phyloP scores from a whole-genome alignment of 306 rosid genomes.

The Lathyrus oleraceus region DNA sequence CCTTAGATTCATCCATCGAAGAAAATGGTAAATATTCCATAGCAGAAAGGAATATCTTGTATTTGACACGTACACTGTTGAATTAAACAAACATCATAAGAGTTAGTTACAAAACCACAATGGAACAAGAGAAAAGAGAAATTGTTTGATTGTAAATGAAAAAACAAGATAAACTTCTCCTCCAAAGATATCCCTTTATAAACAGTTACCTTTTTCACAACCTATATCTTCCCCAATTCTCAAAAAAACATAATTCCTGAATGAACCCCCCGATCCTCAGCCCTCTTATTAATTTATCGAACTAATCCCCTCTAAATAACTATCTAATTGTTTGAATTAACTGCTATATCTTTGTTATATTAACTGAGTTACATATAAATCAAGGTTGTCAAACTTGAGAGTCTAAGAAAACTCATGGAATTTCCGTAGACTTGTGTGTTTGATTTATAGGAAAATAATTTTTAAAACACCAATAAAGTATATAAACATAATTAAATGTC shows the following conservation, averaged over 20 bases:
- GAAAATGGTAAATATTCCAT: slow-evolving; percentile 93
- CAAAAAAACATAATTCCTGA: slow-evolving; percentile 7
- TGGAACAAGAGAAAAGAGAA: slow-evolving; percentile 7
- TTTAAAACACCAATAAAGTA: not conserved
- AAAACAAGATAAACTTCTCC: slow-evolving; percentile 10
- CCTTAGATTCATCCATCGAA: slow-evolving; percentile 65
- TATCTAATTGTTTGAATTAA: slow-evolving; percentile 15
- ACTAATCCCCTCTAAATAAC: slow-evolving; percentile 8
- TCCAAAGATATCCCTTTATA: not conserved
- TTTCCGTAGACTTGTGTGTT: not conserved
- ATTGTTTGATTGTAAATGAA: slow-evolving; percentile 24
- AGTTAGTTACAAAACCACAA: slow-evolving; percentile 20
- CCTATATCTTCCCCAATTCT: slow-evolving; percentile 2
- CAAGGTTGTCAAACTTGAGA: not conserved
- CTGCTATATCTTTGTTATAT: slow-evolving; percentile 1
- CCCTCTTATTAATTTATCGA: slow-evolving; percentile 9
- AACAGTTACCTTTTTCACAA: slow-evolving; percentile 14
- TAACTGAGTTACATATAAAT: not conserved
- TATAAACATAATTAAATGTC: not conserved
- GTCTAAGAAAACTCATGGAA: not conserved
- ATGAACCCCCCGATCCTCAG: not conserved
- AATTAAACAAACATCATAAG: slow-evolving; percentile 38
- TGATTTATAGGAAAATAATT: not conserved
- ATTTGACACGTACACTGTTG: slow-evolving; percentile 78
- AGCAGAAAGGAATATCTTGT: slow-evolving; percentile 91